Percentiles rank a stretch among this genome's conserved stretches.
Evolutionary conservation across 805 yeast genomes (phyloP).

Genomic region (Yarrowia sp.): DNA sequence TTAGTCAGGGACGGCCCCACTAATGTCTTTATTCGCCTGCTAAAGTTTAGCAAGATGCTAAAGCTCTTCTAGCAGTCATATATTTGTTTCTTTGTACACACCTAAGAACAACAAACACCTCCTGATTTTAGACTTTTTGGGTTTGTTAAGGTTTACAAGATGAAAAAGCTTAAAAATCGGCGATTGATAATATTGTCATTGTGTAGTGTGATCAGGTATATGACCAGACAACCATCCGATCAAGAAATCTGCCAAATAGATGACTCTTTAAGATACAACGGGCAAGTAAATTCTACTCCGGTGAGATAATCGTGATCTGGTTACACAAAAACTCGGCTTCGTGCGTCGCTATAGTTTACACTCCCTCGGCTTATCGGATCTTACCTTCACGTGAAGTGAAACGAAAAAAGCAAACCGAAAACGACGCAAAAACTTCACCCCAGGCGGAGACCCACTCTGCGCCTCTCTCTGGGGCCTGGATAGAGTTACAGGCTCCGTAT

Average conservation of each 20-base stretch:
- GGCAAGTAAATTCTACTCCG: too few species aligned
- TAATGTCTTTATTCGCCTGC: not conserved
- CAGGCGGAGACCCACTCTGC: not conserved
- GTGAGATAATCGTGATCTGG: too few species aligned
- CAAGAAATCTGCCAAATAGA: too few species aligned
- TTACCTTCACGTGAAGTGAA: not conserved
- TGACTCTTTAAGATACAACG: too few species aligned
- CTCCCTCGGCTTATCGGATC: not conserved
- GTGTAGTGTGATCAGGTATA: not conserved
- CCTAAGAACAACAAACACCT: not conserved
- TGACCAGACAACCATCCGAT: too few species aligned
- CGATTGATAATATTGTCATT: not conserved
- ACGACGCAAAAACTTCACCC: not conserved
- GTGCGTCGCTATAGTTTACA: too few species aligned
- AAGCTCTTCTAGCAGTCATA: not conserved
- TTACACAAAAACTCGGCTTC: too few species aligned
- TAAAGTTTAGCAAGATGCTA: not conserved
- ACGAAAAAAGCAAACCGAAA: not conserved
- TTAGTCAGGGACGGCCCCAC: slow-evolving; percentile 4
- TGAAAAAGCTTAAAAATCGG: not conserved
- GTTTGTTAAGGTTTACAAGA: not conserved
- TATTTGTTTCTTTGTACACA: not conserved
- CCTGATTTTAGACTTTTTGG: too few species aligned
- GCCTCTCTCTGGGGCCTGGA: not conserved
- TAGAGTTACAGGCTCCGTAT: not conserved